Evolutionary conservation across 2,329 filamentous ascomycete species (phyloP).

Genomic region (Fusarium sp.): DNA sequence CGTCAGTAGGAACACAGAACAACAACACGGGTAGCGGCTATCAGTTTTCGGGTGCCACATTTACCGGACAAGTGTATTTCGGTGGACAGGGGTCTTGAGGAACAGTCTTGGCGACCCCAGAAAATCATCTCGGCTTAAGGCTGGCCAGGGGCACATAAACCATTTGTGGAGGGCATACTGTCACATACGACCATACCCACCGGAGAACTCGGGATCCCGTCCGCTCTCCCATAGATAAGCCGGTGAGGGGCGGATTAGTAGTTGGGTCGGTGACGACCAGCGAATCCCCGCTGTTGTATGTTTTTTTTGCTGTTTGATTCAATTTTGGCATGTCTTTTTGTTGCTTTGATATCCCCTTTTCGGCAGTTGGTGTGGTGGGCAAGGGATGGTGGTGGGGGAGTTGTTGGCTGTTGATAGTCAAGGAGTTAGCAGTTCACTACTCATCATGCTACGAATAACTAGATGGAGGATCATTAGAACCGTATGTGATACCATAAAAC

Average conservation of each 20-base stretch:
- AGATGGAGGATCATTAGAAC: background rate
- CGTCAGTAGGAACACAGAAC: background rate
- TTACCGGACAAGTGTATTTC: background rate
- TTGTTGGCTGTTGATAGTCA: background rate
- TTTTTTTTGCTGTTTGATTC: background rate
- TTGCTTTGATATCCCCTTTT: background rate
- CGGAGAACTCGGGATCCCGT: conserved; percentile 41
- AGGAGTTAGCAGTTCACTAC: background rate
- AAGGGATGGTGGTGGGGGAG: background rate
- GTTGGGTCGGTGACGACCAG: too few species aligned
- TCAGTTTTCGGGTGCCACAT: background rate
- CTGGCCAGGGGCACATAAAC: background rate
- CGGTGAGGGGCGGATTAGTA: too few species aligned
- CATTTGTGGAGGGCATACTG: fast-evolving
- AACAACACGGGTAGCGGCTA: background rate
- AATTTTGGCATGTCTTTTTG: background rate
- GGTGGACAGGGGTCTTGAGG: background rate
- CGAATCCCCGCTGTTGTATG: conserved; percentile 33
- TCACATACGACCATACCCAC: conserved; percentile 39
- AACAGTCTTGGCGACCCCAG: background rate
- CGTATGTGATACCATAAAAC: background rate
- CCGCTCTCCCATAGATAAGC: too few species aligned
- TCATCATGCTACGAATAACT: background rate
- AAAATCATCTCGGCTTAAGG: background rate
- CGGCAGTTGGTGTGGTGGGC: background rate